These are phyloP conservation scores for Boeremia lycopersici DNA, from an alignment of 2,329 filamentous ascomycete species.

Conservation along the genomic window DNA sequence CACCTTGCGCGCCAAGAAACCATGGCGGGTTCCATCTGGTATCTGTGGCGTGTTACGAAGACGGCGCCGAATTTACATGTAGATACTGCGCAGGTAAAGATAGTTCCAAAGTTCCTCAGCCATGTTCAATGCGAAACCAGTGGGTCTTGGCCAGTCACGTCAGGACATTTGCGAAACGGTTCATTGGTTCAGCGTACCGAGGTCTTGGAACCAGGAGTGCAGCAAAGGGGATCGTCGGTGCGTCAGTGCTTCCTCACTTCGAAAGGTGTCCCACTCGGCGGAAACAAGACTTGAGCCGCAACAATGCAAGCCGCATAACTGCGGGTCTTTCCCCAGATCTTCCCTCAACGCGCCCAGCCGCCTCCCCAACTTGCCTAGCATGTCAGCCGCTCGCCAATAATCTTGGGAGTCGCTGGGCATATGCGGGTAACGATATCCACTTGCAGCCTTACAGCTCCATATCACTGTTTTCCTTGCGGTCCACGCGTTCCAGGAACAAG, in stretches of 20 bases:
- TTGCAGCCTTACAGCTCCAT: slow-evolving; percentile 36
- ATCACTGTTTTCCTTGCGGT: slow-evolving; percentile 30
- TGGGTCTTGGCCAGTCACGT: slow-evolving; percentile 39
- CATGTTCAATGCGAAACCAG: slow-evolving; percentile 31
- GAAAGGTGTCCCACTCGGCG: slow-evolving; percentile 26
- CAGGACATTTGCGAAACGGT: slow-evolving; percentile 20
- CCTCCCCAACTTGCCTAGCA: slow-evolving; percentile 22
- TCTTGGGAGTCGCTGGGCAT: slow-evolving; percentile 20
- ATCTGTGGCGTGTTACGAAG: slow-evolving; percentile 13
- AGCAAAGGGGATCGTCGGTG: slow-evolving; percentile 31
- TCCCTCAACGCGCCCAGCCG: slow-evolving; percentile 16
- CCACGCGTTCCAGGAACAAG: slow-evolving; percentile 24
- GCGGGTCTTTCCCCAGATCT: slow-evolving; percentile 18
- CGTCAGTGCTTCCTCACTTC: slow-evolving; percentile 27
- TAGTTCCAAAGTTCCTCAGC: slow-evolving; percentile 34
- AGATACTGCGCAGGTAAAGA: slow-evolving; percentile 14
- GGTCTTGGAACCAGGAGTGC: slow-evolving; percentile 38
- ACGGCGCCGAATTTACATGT: slow-evolving; percentile 20
- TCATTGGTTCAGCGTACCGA: slow-evolving; percentile 34
- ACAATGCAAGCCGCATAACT: slow-evolving; percentile 23
- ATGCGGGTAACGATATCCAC: slow-evolving; percentile 17
- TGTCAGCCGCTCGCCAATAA: slow-evolving; percentile 30
- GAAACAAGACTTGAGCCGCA: slow-evolving; percentile 42
- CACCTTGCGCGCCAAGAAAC: not conserved
- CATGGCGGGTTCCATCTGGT: not conserved